These are phyloP conservation scores for Friedmanniomyces simplex DNA, from an alignment of 495 filamentous ascomycete genomes.

Conservation along the genomic window DNA sequence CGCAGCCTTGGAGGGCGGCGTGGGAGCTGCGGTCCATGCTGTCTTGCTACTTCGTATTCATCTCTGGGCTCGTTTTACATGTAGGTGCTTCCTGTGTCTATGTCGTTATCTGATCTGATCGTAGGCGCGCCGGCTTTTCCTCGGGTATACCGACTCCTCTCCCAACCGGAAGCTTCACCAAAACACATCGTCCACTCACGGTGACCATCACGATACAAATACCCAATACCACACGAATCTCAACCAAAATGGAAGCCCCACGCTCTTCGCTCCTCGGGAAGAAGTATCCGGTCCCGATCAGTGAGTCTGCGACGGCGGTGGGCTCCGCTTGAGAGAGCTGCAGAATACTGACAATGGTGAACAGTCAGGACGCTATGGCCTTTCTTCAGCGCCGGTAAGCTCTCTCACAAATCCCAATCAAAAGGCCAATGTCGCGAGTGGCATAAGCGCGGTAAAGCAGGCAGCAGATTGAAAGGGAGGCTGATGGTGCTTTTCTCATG, in stretches of 20 bases:
- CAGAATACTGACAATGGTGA: background rate
- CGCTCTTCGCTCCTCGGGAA: constrained; percentile 55
- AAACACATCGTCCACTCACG: background rate
- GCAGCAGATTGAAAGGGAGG: too few species aligned
- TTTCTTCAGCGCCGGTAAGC: constrained; percentile 89
- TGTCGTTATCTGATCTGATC: background rate
- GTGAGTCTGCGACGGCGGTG: constrained; percentile 42
- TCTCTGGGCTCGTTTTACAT: too few species aligned
- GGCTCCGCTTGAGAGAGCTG: background rate
- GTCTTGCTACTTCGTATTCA: background rate
- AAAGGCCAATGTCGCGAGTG: too few species aligned
- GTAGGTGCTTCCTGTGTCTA: too few species aligned
- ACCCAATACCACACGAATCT: background rate
- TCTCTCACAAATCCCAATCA: constrained; percentile 9
- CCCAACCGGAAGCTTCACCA: background rate
- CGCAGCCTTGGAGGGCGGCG: constrained; percentile 47
- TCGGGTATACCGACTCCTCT: too few species aligned
- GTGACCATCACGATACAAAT: too few species aligned
- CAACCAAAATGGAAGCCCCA: constrained; percentile 1
- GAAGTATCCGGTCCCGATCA: constrained; percentile 80
- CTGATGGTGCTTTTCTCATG: too few species aligned
- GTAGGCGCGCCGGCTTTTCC: background rate
- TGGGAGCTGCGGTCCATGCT: constrained; percentile 10
- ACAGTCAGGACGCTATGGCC: constrained; percentile 80
- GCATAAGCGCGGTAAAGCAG: too few species aligned